Evolutionary conservation across 805 yeast species (phyloP), one percentile per base, ranked within the genome.

Genomic region (Teunomyces pallodes): DNA sequence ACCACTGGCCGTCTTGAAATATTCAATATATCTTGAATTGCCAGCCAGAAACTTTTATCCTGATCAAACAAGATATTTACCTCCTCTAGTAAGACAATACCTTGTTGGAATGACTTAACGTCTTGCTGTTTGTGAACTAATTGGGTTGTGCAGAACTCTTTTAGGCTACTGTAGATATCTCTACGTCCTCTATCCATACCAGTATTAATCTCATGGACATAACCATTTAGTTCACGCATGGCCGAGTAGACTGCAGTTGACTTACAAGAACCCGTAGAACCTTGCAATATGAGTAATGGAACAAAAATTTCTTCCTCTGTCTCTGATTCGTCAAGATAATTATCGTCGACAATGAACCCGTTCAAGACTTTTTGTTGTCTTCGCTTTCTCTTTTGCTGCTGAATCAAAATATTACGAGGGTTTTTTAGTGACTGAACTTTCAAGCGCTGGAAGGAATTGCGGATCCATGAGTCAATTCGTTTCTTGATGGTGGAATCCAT

Each of bases 141-240:
- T 50, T 89, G 90, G 0, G 96, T 86, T 3, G 96, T 91, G 47
- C 92, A 83, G 46, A 90, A 78, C 58, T 95, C 97, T 43, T 78
- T 83, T 33, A 92, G 71, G 27, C 73, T 79, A 24, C 81, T 78
- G 45, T 75, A 69, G 10, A 92, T 76, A 51, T 87, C 92, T 60
- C 82, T 86, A 42, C 85, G 80, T 1, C 90, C 80, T 59, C 98
- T 73, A 29, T 80, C 70, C 55, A 81, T 84, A n/a, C 90, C 80
- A 0, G 90, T 72, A 62, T 88, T 89, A 27, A 91, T 74, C 61
- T 92, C 98, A 61, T 87, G 85, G 2, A 91, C 86, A 55, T 83
- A 87, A 0, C 91, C 91, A 14, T 74, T 70, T 8, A 84, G 54
- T 40, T 81, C 82, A 8, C 79, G 70, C 60, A 86, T 81, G 3